These are phyloP conservation scores for Euptelea pleiosperma DNA, from an alignment of 164 flowering plant species.

Conservation along the genomic window DNA sequence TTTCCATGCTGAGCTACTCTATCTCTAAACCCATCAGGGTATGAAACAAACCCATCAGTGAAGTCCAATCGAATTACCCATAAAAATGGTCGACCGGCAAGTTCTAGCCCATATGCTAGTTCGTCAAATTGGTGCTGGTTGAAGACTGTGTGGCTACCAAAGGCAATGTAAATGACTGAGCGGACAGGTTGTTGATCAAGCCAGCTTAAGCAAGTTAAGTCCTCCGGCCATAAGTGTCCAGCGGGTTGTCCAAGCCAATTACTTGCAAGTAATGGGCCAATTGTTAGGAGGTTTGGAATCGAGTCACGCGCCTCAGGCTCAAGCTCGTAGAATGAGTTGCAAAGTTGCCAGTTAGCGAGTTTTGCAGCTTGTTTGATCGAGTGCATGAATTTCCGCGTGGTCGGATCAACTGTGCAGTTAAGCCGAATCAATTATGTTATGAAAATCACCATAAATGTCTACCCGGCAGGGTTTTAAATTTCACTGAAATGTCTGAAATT, in stretches of 20 bases:
- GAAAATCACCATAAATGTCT: no score
- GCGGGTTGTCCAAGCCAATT: slow-evolving; percentile 6
- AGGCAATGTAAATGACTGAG: slow-evolving; percentile 52
- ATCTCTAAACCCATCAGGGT: slow-evolving; percentile 35
- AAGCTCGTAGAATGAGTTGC: slow-evolving; percentile 5
- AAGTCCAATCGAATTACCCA: slow-evolving; percentile 48
- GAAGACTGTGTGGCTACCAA: slow-evolving; percentile 41
- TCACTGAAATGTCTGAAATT: no score
- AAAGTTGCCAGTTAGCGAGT: slow-evolving; percentile 15
- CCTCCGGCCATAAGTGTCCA: slow-evolving; percentile 34
- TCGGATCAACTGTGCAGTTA: slow-evolving; percentile 15
- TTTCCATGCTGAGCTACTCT: slow-evolving; percentile 28
- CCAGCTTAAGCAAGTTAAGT: slow-evolving; percentile 43
- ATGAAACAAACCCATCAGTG: slow-evolving; percentile 11
- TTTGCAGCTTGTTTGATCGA: background rate
- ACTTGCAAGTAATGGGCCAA: slow-evolving; percentile 31
- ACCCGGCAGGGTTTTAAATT: no score
- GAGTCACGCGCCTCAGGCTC: background rate
- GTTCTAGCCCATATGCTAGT: slow-evolving; percentile 49
- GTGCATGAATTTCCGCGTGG: background rate
- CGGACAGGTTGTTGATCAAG: slow-evolving; percentile 28
- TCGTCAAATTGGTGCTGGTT: slow-evolving; percentile 38
- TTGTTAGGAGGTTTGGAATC: slow-evolving; percentile 25
- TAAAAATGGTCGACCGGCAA: slow-evolving; percentile 37
- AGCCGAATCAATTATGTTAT: no score